Evolutionary conservation across 2,329 filamentous ascomycete species (phyloP), one percentile per base, ranked within the genome.

Genomic region (Lithohypha guttulata): DNA sequence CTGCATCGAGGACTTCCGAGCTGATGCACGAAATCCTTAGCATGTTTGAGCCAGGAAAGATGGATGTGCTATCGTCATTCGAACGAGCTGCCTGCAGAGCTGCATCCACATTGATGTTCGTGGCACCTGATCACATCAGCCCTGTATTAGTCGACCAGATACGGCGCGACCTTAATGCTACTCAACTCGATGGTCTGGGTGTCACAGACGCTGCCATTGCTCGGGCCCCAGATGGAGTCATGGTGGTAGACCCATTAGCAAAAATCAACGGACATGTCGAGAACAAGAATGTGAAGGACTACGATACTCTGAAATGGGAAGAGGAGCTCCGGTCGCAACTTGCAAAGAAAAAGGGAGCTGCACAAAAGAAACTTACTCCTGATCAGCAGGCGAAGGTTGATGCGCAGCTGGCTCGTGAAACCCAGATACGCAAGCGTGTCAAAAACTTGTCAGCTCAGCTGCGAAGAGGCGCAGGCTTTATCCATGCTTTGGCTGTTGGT

Each of bases 281-380:
- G 2, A 81, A 86, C 61, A 96, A 94, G 63, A 94, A 85, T 53
- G 80, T 77, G 34, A 95, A 93, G 58, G 91, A 96, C 57, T 94
- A 95, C 53, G 85, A 98, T 52, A 93, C 85, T 1, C 62, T 95
- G 27, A 95, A 94, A 60, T 98, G 93, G 91, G 91, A 98, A 60
- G 82, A 89, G 57, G 91, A 98, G 48, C 70, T 98, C 6, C 73
- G 87, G 42, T 72, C 77, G 26, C 85, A 95, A 52, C 63, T 98
- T 27, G 86, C 87, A n/a, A 73, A 84, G 56, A 98, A 96, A 67
- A 94, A 89, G 59, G 89, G 89, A 1, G 59, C 64, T 31, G 76
- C 83, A 44, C 77, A 85, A 52, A 89, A 86, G 65, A 98, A 95
- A 62, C 75, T 96, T 7, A 91, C 84, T 0, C 64, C 84, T 0